Base-by-base conservation (phyloP, 768 basidiomycete genomes). In the Fistulinella prunicolor region DNA sequence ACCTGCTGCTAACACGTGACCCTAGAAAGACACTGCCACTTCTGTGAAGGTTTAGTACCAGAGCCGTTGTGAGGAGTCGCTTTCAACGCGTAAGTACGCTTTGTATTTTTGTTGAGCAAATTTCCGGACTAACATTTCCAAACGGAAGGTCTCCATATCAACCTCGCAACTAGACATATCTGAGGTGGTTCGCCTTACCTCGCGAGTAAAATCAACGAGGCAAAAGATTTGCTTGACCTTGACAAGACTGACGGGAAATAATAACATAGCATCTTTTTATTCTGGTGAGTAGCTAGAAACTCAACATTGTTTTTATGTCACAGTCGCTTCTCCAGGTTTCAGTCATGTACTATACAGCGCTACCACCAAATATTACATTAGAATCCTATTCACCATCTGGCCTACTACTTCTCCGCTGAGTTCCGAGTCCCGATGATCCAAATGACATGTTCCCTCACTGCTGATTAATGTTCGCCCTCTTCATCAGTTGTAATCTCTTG, bases 121-220 rank as follows among this genome's bases (percentile, higher is more conserved):
- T 66, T 97, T 48, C 97, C 97, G 72, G 95, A 97, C 58, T 93
- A 95, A 0, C 96, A 99, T 70, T 83, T n/a, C n/a, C n/a, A n/a
- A n/a, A n/a, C n/a, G n/a, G n/a, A n/a, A n/a, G n/a, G n/a, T n/a
- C n/a, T n/a, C n/a, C n/a, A n/a, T n/a, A n/a, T n/a, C n/a, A n/a
- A n/a, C n/a, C n/a, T n/a, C n/a, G n/a, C n/a, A n/a, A n/a, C n/a
- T n/a, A n/a, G 95, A 46, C 82, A 87, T 30, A 89, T 99, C 74
- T 79, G 96, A 52, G 96, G 96, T 28, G 96, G 96, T 24, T 90
- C 94, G n/a, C 96, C 96, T 7, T 99, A 97, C 69, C 73, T 98
- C 42, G 94, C 96, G 12, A 94, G 92, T 61, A 98, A 99, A 78
- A 95, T 98, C 53, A 99, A 99, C 69, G 96, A 99, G 64, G 96